Conservation (phyloP, 768 basidiomycete species). For the Boletus bicolor region DNA sequence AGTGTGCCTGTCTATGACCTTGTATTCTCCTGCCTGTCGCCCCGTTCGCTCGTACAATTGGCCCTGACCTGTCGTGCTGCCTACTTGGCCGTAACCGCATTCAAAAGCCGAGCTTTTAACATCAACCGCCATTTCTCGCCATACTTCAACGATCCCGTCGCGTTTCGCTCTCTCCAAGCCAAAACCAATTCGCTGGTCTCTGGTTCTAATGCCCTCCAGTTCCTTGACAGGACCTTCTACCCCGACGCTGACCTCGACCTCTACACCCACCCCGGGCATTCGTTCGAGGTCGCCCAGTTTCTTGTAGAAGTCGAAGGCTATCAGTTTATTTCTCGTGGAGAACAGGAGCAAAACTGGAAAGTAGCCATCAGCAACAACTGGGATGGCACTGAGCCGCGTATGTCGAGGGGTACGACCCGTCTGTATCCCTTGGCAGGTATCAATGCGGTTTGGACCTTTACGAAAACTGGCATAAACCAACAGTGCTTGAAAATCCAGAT, state of each 20-base stretch:
- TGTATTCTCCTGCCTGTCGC: conserved; percentile 21
- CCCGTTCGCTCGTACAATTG: conserved; percentile 23
- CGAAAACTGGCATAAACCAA: conserved; percentile 4
- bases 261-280: conserved; percentile 37
- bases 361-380: conserved; percentile 7
- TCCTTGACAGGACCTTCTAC: conserved; percentile 44
- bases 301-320: conserved; percentile 33
- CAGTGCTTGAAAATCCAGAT: conserved; percentile 38
- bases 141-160: conserved; percentile 36
- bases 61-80: conserved; percentile 22
- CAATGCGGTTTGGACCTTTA: conserved; percentile 22
- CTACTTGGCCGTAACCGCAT: conserved; percentile 17
- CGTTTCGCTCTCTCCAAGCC: conserved; percentile 44
- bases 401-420: rapidly evolving
- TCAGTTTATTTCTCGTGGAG: conserved; percentile 18
- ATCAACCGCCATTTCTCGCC: conserved; percentile 35
- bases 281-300: conserved; percentile 35
- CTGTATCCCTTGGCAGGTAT: conserved; percentile 6
- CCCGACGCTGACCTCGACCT: conserved; percentile 50
- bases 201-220: conserved; percentile 52
- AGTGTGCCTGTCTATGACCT: conserved; percentile 23
- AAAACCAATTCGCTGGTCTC: conserved; percentile 47
- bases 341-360: conserved; percentile 21
- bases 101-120: conserved; percentile 31
- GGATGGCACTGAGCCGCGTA: conserved; percentile 17